A percentile compares a stretch with the other conserved stretches of the same genome.
Evolutionary conservation across 2,329 filamentous ascomycete genomes (phyloP).

Genomic region (Parascedosporium putredinis): DNA sequence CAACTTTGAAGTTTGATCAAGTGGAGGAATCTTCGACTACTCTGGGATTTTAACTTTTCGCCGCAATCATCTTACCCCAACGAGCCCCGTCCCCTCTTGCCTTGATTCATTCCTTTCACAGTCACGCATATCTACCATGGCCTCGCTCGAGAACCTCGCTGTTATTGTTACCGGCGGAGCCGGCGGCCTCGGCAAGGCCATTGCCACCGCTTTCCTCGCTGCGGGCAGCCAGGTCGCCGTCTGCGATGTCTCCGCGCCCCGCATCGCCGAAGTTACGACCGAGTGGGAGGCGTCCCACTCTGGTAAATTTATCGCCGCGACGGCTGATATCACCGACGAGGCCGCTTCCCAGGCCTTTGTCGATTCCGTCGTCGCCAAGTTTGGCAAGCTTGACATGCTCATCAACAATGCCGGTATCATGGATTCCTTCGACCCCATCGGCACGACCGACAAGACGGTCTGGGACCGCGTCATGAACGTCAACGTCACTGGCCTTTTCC

Average conservation of each 20-base stretch:
- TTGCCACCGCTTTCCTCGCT: slow-evolving; percentile 28
- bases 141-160: slow-evolving; percentile 24
- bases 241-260: slow-evolving; percentile 5
- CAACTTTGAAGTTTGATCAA: too few species aligned
- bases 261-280: slow-evolving; percentile 1
- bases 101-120: neutral
- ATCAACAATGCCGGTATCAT: slow-evolving; percentile 49
- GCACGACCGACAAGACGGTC: slow-evolving; percentile 28
- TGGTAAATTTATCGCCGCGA: slow-evolving; percentile 1
- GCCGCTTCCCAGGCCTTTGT: slow-evolving; percentile 1
- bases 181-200: slow-evolving; percentile 33
- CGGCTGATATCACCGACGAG: slow-evolving; percentile 7
- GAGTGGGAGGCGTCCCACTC: neutral
- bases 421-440: slow-evolving; percentile 44
- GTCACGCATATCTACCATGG: neutral
- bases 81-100: neutral
- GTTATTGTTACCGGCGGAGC: slow-evolving; percentile 33
- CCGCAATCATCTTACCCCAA: neutral
- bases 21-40: too few species aligned
- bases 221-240: slow-evolving; percentile 19
- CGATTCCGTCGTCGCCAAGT: slow-evolving; percentile 12
- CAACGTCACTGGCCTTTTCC: slow-evolving; percentile 45
- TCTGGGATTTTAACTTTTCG: neutral
- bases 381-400: slow-evolving; percentile 36
- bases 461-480: slow-evolving; percentile 46